Evolutionary conservation across 495 filamentous ascomycete genomes (phyloP), one percentile per base, ranked within the genome.

Genomic region (Hypoxylon lienhwacheense): DNA sequence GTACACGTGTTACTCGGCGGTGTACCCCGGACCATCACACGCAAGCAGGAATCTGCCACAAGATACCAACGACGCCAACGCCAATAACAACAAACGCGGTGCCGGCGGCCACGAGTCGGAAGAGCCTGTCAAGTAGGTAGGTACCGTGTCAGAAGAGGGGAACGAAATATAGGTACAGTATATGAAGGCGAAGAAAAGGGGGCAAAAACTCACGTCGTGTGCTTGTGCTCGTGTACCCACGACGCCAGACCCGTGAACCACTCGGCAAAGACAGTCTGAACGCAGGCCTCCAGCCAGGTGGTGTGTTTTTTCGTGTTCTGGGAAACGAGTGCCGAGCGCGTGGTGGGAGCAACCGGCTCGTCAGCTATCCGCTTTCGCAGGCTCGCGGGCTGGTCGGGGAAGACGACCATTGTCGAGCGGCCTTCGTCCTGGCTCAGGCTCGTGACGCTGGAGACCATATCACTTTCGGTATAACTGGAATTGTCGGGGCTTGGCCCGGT

Each of bases 161-260:
- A 15, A 20, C 17, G 11, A 6, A 20, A 26, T 5, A 26, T 14
- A 2, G 25, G 21, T 2, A 25, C 20, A 5, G 15, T 16, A 41
- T 19, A 7, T 25, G 22, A 11, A 12, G 21, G n/a, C n/a, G n/a
- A n/a, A n/a, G n/a, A n/a, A n/a, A n/a, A n/a, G n/a, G n/a, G n/a
- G n/a, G n/a, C n/a, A 41, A 41, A 32, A 20, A 33, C 61, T 56
- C 60, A 67, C 57, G 53, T 39, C 21, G 47, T 54, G 11, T 65
- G 49, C 17, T 58, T 55, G 15, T 58, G 65, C 5, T 52, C 26
- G 26, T 55, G 64, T 33, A 65, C 45, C 55, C 65, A 59, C 16
- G 43, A 35, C 19, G 59, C 55, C 14, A 62, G 36, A 17, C 54
- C 57, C 10, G 61, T 48, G n/a, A 67, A 42, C 61, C 65, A 63